Percentiles rank a stretch among this genome's conserved stretches.
Conservation (phyloP, 441 rosid species). For the Gossypium lobatum region DNA sequence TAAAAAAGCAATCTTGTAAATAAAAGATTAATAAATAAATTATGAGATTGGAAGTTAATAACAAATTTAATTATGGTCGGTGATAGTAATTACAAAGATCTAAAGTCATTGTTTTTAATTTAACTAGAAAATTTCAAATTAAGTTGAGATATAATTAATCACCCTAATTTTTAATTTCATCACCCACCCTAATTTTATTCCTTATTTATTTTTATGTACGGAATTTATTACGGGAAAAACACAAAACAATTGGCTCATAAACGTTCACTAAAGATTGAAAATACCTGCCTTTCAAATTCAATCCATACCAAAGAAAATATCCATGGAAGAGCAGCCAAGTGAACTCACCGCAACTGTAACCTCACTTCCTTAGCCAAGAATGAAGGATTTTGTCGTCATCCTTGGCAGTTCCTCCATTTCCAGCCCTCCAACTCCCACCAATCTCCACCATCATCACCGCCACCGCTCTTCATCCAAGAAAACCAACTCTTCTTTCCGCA, state of each 20-base stretch:
- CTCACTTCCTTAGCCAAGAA: conserved; percentile 30
- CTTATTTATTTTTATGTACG: no score
- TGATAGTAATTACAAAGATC: no score
- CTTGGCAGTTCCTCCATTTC: conserved; percentile 38
- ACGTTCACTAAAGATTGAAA: background rate
- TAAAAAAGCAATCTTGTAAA: no score
- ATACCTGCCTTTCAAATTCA: conserved; percentile 57
- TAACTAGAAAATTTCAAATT: no score
- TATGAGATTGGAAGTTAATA: no score
- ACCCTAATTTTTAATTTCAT: no score
- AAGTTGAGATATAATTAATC: no score
- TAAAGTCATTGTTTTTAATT: no score
- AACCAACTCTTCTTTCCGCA: conserved; percentile 22
- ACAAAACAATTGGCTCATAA: background rate
- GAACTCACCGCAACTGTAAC: background rate
- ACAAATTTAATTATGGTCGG: no score
- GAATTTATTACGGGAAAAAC: background rate
- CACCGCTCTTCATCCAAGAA: conserved; percentile 19
- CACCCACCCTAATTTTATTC: no score
- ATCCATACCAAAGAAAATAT: conserved; percentile 29
- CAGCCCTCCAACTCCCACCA: conserved; percentile 25
- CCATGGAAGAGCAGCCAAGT: background rate
- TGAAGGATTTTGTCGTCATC: conserved; percentile 57
- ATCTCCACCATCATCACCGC: conserved; percentile 16
- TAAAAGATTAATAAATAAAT: no score